These are phyloP conservation scores for Cicer bijugum DNA, from an alignment of 306 rosid species.

Conservation along the genomic window DNA sequence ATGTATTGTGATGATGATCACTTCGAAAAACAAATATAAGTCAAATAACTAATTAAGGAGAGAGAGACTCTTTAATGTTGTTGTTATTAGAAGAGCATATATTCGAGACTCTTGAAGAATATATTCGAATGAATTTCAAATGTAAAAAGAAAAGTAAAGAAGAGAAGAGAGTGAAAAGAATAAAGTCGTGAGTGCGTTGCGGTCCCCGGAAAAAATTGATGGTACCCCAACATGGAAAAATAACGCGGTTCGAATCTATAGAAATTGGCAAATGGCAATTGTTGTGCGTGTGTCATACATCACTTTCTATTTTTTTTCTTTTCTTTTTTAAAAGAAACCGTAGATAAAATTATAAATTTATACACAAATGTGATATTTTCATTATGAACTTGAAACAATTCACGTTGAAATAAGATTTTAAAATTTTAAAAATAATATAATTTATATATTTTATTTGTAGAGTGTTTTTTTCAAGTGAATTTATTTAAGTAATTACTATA, in stretches of 20 bases:
- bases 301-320: too few species aligned
- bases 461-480: too few species aligned
- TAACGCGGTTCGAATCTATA: conserved; percentile 41
- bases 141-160: not conserved
- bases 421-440: too few species aligned
- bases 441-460: too few species aligned
- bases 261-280: not conserved
- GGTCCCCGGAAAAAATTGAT: conserved; percentile 31
- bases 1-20: not conserved
- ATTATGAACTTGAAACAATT: too few species aligned
- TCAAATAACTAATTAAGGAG: conserved; percentile 6
- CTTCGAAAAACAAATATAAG: not conserved
- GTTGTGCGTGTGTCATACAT: not conserved
- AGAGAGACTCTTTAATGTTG: not conserved
- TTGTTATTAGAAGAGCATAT: not conserved
- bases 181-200: conserved; percentile 28
- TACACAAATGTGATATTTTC: too few species aligned
- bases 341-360: too few species aligned
- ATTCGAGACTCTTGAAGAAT: conserved; percentile 12
- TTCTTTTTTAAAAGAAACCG: too few species aligned
- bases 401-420: too few species aligned
- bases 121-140: conserved; percentile 38
- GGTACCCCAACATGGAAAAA: not conserved
- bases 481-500: too few species aligned
- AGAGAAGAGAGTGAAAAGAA: not conserved